Percentiles rank a stretch among this genome's conserved stretches.
Evolutionary conservation across 495 filamentous ascomycete genomes (phyloP).

Genomic region (Filosporella fistucella): DNA sequence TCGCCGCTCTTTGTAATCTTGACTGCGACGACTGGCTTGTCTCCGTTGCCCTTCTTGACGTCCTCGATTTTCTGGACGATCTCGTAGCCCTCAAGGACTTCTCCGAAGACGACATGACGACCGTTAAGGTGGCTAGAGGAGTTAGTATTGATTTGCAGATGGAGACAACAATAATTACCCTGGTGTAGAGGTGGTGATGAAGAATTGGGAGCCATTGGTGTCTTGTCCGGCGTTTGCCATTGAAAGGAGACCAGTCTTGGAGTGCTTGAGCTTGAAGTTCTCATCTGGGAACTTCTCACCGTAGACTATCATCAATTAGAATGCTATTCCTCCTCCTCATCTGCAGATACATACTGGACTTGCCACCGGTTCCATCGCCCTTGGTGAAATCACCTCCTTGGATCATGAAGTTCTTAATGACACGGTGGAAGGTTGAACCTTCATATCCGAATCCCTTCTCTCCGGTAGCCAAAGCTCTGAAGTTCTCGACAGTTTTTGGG

Average conservation of each 20-base stretch:
- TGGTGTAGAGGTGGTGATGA: constrained; percentile 85
- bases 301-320: constrained; percentile 55
- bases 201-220: constrained; percentile 99
- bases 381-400: constrained; percentile 99
- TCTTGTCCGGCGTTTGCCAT: constrained; percentile 98
- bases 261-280: constrained; percentile 98
- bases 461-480: constrained; percentile 92
- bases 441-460: constrained; percentile 97
- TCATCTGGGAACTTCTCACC: constrained; percentile 93
- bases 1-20: constrained; percentile 96
- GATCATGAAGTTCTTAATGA: constrained; percentile 99
- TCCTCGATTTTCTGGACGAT: constrained; percentile 87
- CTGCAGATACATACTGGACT: constrained; percentile 62
- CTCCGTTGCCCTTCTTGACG: constrained; percentile 59
- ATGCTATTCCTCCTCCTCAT: background rate
- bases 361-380: constrained; percentile 92
- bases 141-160: background rate
- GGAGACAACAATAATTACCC: constrained; percentile 65
- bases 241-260: constrained; percentile 58
- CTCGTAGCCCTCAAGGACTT: constrained; percentile 88
- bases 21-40: constrained; percentile 70
- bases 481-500: constrained; percentile 97
- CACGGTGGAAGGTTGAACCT: constrained; percentile 94
- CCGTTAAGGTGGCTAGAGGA: constrained; percentile 75
- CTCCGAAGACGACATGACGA: constrained; percentile 85